Percentiles rank a stretch among this genome's conserved stretches.
These are phyloP conservation scores for Chaetomium sp. DNA, from an alignment of 2,329 filamentous ascomycete genomes.

Conservation along the genomic window DNA sequence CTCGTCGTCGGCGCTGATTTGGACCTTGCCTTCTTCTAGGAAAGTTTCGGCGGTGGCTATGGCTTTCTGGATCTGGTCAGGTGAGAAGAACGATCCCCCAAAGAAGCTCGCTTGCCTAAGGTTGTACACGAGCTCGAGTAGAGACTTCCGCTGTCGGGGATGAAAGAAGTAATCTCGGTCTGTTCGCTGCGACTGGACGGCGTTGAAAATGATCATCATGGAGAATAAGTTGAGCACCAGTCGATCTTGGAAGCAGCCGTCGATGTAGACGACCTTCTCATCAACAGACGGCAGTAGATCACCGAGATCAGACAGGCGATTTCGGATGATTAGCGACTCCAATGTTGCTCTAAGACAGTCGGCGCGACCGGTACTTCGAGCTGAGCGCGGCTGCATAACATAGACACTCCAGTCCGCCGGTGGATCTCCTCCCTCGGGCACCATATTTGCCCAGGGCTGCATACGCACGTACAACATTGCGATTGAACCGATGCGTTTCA, in stretches of 20 bases:
- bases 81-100: constrained; percentile 73
- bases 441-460: constrained; percentile 74
- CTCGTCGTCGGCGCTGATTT: constrained; percentile 63
- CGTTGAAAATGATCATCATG: constrained; percentile 81
- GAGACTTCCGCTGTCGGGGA: constrained; percentile 65
- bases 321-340: constrained; percentile 80
- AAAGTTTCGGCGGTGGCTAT: constrained; percentile 70
- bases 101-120: constrained; percentile 84
- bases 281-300: constrained; percentile 69
- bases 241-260: constrained; percentile 84
- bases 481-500: constrained; percentile 67
- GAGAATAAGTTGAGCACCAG: constrained; percentile 82
- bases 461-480: constrained; percentile 72
- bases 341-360: constrained; percentile 69
- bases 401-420: constrained; percentile 72
- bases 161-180: constrained; percentile 92
- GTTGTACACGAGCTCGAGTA: constrained; percentile 73
- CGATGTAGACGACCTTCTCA: constrained; percentile 71
- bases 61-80: constrained; percentile 62
- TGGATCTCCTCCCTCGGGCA: constrained; percentile 55
- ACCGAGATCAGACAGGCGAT: constrained; percentile 71
- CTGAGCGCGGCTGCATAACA: constrained; percentile 60
- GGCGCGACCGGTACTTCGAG: constrained; percentile 57
- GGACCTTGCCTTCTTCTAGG: constrained; percentile 61
- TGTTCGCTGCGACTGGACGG: constrained; percentile 80